Base-by-base conservation (phyloP, 2,329 filamentous ascomycete genomes). In the Colletotrichum karsti region DNA sequence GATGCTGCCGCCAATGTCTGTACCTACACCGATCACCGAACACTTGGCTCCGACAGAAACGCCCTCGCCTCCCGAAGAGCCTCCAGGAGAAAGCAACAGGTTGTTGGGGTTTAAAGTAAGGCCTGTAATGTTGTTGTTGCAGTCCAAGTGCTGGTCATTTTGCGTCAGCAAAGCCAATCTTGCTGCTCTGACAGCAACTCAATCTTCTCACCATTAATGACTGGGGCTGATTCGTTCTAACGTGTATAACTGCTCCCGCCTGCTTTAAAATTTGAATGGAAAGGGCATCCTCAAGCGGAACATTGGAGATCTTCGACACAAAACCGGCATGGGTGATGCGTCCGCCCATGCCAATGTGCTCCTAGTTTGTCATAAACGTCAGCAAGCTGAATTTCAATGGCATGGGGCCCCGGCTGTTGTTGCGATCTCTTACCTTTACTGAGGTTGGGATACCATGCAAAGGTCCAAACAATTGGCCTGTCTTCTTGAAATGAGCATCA, bases 341-440 rank as follows among this genome's bases (percentile, higher is more conserved):
- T 4, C 88, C 88, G 2, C 77, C 75, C 62, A 65, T 61, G n/a
- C 62, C n/a, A 0, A 65, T 60, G 9, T 65, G 62, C 39, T 60
- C 62, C 62, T 62, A 33, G 30, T 2, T 8, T 8, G 12, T 33
- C 30, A 12, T 33, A 33, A 12, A 91, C 78, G 67, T 92, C 85
- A 80, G 92, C n/a, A n/a, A n/a, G n/a, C n/a, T n/a, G n/a, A n/a
- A n/a, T n/a, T n/a, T n/a, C n/a, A n/a, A n/a, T n/a, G n/a, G n/a
- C n/a, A n/a, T n/a, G n/a, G n/a, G n/a, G n/a, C n/a, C n/a, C n/a
- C n/a, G n/a, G n/a, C n/a, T n/a, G n/a, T n/a, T n/a, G n/a, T n/a
- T n/a, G n/a, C n/a, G n/a, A n/a, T n/a, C 91, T 73, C 90, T 89
- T 78, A 93, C 91, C 74, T 94, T 94, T 44, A 94, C 83, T 0